Evolutionary conservation across 257 asterid species (phyloP).

Genomic region (Fraxinus anomala): DNA sequence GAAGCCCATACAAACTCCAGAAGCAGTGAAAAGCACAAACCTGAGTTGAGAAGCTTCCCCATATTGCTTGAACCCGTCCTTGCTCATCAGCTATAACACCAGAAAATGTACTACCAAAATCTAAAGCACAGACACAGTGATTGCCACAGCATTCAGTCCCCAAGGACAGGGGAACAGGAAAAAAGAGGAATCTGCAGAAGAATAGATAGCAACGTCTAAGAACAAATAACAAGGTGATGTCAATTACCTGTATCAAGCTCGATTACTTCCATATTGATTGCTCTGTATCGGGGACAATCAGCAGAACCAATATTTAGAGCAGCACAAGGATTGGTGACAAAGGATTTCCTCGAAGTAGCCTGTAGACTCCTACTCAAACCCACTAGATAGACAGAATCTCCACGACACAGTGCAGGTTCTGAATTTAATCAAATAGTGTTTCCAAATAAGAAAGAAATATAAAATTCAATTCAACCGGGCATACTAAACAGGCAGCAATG

Average conservation of each 20-base stretch:
- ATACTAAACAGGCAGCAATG: constrained; percentile 25
- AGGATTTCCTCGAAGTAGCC: constrained; percentile 93
- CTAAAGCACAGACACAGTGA: constrained; percentile 43
- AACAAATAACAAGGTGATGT: constrained; percentile 5
- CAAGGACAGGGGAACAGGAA: neutral
- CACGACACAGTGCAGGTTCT: constrained; percentile 95
- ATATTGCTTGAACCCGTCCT: constrained; percentile 88
- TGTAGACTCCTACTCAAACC: constrained; percentile 93
- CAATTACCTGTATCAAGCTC: constrained; percentile 89
- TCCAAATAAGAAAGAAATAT: constrained; percentile 2
- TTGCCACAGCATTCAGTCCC: constrained; percentile 31
- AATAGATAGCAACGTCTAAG: neutral
- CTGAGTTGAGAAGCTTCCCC: constrained; percentile 60
- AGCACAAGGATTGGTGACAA: constrained; percentile 92
- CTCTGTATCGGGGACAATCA: constrained; percentile 93
- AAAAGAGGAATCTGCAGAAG: constrained; percentile 18
- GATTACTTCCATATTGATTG: constrained; percentile 96
- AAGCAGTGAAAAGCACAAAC: constrained; percentile 46
- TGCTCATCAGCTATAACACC: constrained; percentile 94
- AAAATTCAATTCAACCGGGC: neutral
- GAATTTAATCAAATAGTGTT: constrained; percentile 26
- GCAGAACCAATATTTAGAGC: constrained; percentile 90
- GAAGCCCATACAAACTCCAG: constrained; percentile 27
- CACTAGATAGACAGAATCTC: constrained; percentile 95
- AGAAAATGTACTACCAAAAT: constrained; percentile 93